Base-by-base conservation (phyloP, 164 flowering plant species). In the Warburgia ugandensis region DNA sequence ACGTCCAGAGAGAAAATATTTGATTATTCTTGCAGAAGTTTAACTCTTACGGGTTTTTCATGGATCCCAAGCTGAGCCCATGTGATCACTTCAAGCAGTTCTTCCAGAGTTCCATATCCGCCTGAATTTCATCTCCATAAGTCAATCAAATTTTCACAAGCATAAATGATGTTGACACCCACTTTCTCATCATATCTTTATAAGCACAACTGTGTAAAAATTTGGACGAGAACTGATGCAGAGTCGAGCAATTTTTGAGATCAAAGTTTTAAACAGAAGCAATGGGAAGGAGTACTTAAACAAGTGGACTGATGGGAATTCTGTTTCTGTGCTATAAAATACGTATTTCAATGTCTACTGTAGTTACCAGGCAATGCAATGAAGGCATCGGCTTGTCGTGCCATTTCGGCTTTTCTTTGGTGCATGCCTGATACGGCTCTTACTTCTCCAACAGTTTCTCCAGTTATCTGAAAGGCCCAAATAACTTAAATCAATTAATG, bases 321-420 rank as follows among this genome's bases (percentile, higher is more conserved):
- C n/a, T n/a, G n/a, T n/a, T n/a, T n/a, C n/a, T n/a, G n/a, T n/a
- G n/a, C n/a, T n/a, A n/a, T n/a, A n/a, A n/a, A n/a, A n/a, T n/a
- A n/a, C n/a, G n/a, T n/a, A n/a, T n/a, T n/a, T n/a, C n/a, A n/a
- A n/a, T n/a, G n/a, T n/a, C n/a, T n/a, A n/a, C n/a, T n/a, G n/a
- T n/a, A n/a, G n/a, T 5, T 58, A 79, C 94, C 94, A 33, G 95
- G 95, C 43, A 85, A 68, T 39, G 95, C 95, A 48, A 85, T 78
- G 57, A 85, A 85, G 9, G 90, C 95, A 50, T 85, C 94, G 5
- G 95, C 85, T 63, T 78, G 95, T 6, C 95, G 77, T 28, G 95
- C 83, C 95, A 85, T 85, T 64, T 85, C 95, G 2, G 94, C 90
- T 58, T 85, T 85, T 21, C 95, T 64, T 68, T 85, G 95, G 58